phyloP scores from a whole-genome alignment of 345 rosid species.

The Camelina hispida region DNA sequence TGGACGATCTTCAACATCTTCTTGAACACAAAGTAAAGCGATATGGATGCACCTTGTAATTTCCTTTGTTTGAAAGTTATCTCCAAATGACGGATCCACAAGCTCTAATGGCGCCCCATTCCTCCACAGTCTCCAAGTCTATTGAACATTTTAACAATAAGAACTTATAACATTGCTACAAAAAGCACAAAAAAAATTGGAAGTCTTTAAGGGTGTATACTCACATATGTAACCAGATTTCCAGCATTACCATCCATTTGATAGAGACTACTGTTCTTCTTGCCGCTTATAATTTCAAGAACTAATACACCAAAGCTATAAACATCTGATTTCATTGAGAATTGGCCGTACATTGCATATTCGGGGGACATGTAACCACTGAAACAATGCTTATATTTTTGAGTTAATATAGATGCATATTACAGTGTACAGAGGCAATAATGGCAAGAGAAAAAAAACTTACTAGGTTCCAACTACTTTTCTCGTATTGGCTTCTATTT shows the following conservation, averaged over 20 bases:
- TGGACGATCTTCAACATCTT: too few relatives aligned
- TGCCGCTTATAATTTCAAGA: slow-evolving; percentile 45
- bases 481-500: neutral
- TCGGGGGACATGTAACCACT: slow-evolving; percentile 55
- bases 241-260: slow-evolving; percentile 17
- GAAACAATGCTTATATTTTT: neutral
- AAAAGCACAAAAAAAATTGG: neutral
- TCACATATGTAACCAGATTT: slow-evolving; percentile 43
- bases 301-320: slow-evolving; percentile 43
- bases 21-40: too few relatives aligned
- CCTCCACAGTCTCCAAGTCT: too few relatives aligned
- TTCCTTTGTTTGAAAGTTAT: too few relatives aligned
- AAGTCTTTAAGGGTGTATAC: neutral
- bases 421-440: neutral
- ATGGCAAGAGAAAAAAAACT: neutral
- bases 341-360: slow-evolving; percentile 42
- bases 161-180: too few relatives aligned
- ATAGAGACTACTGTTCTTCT: slow-evolving; percentile 27
- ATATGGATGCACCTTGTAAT: too few relatives aligned
- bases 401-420: neutral
- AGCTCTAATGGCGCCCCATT: too few relatives aligned
- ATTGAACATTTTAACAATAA: too few relatives aligned
- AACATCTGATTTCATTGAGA: slow-evolving; percentile 45
- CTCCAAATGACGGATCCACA: too few relatives aligned
- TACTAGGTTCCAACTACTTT: neutral